Conservation (phyloP, 768 basidiomycete species). For the Butyriboletus loyo region DNA sequence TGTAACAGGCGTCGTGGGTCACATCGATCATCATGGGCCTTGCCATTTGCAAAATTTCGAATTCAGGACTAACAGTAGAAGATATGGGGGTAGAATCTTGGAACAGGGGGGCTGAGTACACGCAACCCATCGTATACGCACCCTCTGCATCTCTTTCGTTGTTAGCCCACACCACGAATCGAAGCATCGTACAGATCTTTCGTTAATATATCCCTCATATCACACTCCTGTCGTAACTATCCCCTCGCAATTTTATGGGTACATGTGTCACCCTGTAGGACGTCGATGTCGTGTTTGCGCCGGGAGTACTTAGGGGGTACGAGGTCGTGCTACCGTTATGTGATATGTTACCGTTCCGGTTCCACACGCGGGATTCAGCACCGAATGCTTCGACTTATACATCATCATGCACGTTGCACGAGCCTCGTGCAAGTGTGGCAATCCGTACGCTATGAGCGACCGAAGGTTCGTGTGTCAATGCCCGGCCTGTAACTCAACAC, state of each 20-base stretch:
- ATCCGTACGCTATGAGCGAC: background rate
- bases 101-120: background rate
- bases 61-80: background rate
- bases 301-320: background rate
- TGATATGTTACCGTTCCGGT: background rate
- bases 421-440: constrained; percentile 1
- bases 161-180: background rate
- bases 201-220: background rate
- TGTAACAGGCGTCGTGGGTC: constrained; percentile 1
- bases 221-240: background rate
- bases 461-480: background rate
- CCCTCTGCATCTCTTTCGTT: background rate
- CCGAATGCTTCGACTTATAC: background rate
- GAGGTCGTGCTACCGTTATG: background rate
- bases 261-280: background rate
- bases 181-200: background rate
- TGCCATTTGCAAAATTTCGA: constrained; percentile 9
- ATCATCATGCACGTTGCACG: constrained; percentile 2
- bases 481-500: background rate
- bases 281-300: background rate
- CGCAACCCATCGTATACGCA: background rate
- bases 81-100: background rate
- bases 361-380: background rate
- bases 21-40: background rate
- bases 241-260: background rate